Evolutionary conservation across 2,329 filamentous ascomycete genomes (phyloP).

Genomic region (Chaetothyriales sp.): DNA sequence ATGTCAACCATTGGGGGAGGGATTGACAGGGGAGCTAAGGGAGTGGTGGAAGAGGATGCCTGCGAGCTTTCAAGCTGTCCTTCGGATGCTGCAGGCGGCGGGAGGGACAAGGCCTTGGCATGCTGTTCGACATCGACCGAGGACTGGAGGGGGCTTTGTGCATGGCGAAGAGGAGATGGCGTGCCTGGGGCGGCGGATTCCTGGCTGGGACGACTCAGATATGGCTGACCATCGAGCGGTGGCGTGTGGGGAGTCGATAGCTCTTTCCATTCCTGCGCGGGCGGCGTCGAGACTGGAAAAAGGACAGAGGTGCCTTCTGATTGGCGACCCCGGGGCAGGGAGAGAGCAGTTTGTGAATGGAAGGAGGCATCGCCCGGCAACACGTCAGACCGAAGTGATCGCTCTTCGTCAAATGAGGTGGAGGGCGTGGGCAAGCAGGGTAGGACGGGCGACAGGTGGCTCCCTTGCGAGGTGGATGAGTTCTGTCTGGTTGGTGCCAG

Average conservation of each 20-base stretch:
- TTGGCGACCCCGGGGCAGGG: slow-evolving; percentile 65
- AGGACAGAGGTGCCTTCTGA: slow-evolving; percentile 49
- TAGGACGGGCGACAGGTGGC: not conserved
- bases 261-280: slow-evolving; percentile 51
- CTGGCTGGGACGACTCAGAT: not conserved
- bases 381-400: slow-evolving; percentile 7
- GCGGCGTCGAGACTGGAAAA: slow-evolving; percentile 39
- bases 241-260: slow-evolving; percentile 31
- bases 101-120: not conserved
- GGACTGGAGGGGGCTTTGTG: slow-evolving; percentile 5
- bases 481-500: not conserved
- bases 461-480: not conserved
- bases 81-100: not conserved
- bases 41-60: slow-evolving; percentile 14
- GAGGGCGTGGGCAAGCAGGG: not conserved
- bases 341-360: slow-evolving; percentile 76
- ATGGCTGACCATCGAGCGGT: slow-evolving; percentile 14
- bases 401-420: slow-evolving; percentile 15
- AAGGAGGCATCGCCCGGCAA: slow-evolving; percentile 39
- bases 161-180: slow-evolving; percentile 1
- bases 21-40: slow-evolving; percentile 1
- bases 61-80: slow-evolving; percentile 4
- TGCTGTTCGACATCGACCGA: not conserved
- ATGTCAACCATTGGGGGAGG: slow-evolving; percentile 24
- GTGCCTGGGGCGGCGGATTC: slow-evolving; percentile 9